A percentile compares a stretch with the other conserved stretches of the same genome.
Conservation (phyloP, 805 yeast species). For the Kluyveromyces starmeri region DNA sequence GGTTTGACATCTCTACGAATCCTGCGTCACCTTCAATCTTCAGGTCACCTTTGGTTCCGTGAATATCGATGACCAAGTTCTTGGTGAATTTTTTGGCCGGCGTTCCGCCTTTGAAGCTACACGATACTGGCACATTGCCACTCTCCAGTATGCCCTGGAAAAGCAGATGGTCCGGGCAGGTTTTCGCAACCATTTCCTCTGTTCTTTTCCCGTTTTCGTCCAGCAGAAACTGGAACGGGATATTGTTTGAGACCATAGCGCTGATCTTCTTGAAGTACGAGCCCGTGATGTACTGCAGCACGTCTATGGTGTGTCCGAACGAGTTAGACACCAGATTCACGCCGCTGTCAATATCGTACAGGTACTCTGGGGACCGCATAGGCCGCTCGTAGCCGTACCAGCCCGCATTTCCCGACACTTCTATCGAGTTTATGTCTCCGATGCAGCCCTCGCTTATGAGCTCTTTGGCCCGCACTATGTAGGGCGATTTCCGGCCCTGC, state of each 20-base stretch:
- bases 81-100: constrained; percentile 28
- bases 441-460: constrained; percentile 23
- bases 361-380: constrained; percentile 18
- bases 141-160: constrained; percentile 23
- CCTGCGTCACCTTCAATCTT: constrained; percentile 29
- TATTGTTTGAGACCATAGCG: constrained; percentile 25
- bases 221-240: constrained; percentile 20
- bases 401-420: constrained; percentile 26
- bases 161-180: constrained; percentile 25
- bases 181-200: constrained; percentile 16
- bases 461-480: constrained; percentile 25
- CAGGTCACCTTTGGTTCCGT: constrained; percentile 28
- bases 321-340: constrained; percentile 22
- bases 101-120: constrained; percentile 27
- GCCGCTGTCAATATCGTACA: constrained; percentile 23
- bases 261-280: constrained; percentile 23
- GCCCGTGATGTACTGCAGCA: constrained; percentile 24
- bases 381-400: constrained; percentile 28
- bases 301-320: constrained; percentile 26
- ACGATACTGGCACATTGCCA: constrained; percentile 26
- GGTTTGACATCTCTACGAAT: constrained; percentile 26
- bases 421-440: constrained; percentile 26
- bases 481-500: constrained; percentile 27
- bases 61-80: constrained; percentile 27
- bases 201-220: constrained; percentile 20